These are phyloP conservation scores for Lentinus polychrous DNA, from an alignment of 1,284 basidiomycete genomes.

Conservation along the genomic window DNA sequence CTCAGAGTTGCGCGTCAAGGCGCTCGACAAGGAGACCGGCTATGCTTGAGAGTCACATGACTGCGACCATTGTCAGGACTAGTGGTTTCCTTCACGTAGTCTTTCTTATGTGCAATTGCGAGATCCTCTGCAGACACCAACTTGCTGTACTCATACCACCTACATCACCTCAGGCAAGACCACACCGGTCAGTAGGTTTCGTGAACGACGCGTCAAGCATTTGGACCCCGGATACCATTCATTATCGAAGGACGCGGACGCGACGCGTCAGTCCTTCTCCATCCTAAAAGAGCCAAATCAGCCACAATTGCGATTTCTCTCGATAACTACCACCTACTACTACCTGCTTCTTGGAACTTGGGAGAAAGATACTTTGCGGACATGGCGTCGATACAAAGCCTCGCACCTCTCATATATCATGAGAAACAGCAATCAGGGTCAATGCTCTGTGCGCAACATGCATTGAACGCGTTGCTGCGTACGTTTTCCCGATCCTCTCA, in stretches of 20 bases:
- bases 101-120: too few relatives aligned
- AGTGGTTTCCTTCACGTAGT: too few relatives aligned
- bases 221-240: conserved; percentile 15
- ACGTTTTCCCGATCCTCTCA: conserved; percentile 6
- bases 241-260: conserved; percentile 15
- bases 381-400: conserved; percentile 53
- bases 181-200: too few relatives aligned
- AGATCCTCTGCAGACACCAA: too few relatives aligned
- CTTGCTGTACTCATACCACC: too few relatives aligned
- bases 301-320: not conserved
- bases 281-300: not conserved
- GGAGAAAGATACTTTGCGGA: conserved; percentile 1
- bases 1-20: too few relatives aligned
- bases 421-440: conserved; percentile 71
- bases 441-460: conserved; percentile 84
- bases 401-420: conserved; percentile 63
- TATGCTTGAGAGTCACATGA: too few relatives aligned
- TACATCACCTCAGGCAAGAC: too few relatives aligned
- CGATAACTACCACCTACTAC: conserved; percentile 9
- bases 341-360: not conserved
- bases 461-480: conserved; percentile 77
- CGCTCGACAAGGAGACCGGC: too few relatives aligned
- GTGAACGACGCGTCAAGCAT: not conserved
- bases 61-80: too few relatives aligned
- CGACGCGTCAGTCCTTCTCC: conserved; percentile 19